Evolutionary conservation across 352 stramenopile species (phyloP).

Genomic region (Thalassiosira allenii): DNA sequence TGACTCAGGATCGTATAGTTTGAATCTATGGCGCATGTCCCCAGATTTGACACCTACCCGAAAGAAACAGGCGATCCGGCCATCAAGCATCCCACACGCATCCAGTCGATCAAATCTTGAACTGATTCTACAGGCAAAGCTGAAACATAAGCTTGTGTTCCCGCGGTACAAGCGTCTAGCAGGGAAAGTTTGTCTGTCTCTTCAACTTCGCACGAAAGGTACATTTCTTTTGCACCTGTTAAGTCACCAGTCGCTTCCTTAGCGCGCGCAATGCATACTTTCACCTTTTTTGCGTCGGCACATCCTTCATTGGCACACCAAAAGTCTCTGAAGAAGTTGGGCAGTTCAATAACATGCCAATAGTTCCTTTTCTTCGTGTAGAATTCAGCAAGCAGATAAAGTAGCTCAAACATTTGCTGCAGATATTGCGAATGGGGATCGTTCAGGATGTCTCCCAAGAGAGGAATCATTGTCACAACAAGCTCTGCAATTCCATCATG

Average conservation of each 20-base stretch:
- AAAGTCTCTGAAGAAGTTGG: not conserved
- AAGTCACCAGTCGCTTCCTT: not conserved
- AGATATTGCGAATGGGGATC: not conserved
- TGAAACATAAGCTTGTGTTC: not conserved
- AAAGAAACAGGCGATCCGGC: not conserved
- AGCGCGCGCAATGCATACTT: not conserved
- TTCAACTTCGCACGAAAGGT: not conserved
- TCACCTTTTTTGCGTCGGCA: not conserved
- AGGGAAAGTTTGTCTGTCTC: not conserved
- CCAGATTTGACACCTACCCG: not conserved
- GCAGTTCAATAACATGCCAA: not conserved
- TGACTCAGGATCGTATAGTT: not conserved
- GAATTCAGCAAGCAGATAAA: not conserved
- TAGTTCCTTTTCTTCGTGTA: not conserved
- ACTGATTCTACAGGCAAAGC: not conserved
- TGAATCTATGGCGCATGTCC: not conserved
- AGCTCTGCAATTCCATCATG: not conserved
- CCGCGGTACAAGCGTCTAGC: not conserved
- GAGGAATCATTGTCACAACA: not conserved
- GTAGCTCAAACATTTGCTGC: not conserved
- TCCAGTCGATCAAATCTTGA: not conserved
- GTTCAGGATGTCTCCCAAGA: not conserved
- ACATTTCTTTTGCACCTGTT: not conserved
- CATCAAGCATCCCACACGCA: not conserved
- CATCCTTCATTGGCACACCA: not conserved